Base-by-base conservation (phyloP, 345 rosid genomes). In the Syzygium oleosum region DNA sequence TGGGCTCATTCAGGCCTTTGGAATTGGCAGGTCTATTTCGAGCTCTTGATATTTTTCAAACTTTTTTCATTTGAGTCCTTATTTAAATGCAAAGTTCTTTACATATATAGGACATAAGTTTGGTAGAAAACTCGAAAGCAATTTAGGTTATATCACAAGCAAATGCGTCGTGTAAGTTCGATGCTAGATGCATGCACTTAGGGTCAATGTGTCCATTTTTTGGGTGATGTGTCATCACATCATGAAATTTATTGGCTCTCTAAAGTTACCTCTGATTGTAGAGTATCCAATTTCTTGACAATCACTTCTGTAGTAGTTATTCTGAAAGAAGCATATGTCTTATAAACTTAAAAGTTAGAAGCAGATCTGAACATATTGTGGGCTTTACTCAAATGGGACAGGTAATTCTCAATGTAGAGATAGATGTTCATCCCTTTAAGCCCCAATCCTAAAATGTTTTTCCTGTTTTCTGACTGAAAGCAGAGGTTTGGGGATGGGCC, bases 1-100 rank as follows among this genome's bases (percentile, higher is more conserved):
- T 95, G 99, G 99, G 97, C 98, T 55, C 97, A 95, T 55, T 53
- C 93, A 17, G 95, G 94, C 49, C 98, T 96, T 46, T 96, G 97
- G 99, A 92, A 88, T 88, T 96, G 98, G 95, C 97, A 96, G 96
- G 96, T 92, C 51, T 73, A 9, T 73, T 73, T 73, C 41, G 46
- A 68, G 8, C 79, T 55, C 21, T 21, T 21, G 58, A 19, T 55
- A 23, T 55, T 31, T 68, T 17, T 34, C 79, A 31, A 31, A 31
- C 46, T 17, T 34, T 34, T 73, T 34, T 34, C 49, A 73, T 73
- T 73, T 73, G 49, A 41, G 3, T 51, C 16, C 85, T 77, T n/a
- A 59, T 49, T 10, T 54, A 16, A 43, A 56, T 49, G 53, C 54
- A 83, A 83, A 23, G 53, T 84, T 84, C 54, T 84, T 49, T 25